Evolutionary conservation across 2,329 filamentous ascomycete genomes (phyloP).

Genomic region (Aspergillus eucalypticola): DNA sequence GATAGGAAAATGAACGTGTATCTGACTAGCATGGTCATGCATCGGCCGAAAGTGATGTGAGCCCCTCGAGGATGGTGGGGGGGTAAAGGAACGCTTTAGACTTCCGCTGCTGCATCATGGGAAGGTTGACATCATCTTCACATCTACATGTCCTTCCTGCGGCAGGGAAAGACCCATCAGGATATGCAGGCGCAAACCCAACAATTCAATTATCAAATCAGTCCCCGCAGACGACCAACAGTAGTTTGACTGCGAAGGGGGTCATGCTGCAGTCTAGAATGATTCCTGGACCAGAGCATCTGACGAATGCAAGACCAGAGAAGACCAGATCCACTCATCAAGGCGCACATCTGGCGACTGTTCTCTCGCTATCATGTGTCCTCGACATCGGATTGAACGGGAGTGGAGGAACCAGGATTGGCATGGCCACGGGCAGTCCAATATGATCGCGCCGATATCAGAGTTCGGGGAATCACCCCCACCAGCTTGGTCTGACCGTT

Average conservation of each 20-base stretch:
- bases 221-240: slow-evolving; percentile 22
- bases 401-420: slow-evolving; percentile 11
- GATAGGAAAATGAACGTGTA: slow-evolving; percentile 12
- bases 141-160: slow-evolving; percentile 15
- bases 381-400: slow-evolving; percentile 7
- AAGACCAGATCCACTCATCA: slow-evolving; percentile 12
- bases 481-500: slow-evolving; percentile 7
- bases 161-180: slow-evolving; percentile 19
- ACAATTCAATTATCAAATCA: slow-evolving; percentile 27
- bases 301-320: slow-evolving; percentile 24
- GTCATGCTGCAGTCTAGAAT: slow-evolving; percentile 24
- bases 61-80: slow-evolving; percentile 12
- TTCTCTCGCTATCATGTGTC: slow-evolving; percentile 17
- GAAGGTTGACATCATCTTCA: slow-evolving; percentile 29
- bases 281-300: slow-evolving; percentile 20
- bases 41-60: slow-evolving; percentile 16
- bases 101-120: slow-evolving; percentile 23
- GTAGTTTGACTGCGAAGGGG: slow-evolving; percentile 11
- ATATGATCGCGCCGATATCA: slow-evolving; percentile 20
- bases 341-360: slow-evolving; percentile 11
- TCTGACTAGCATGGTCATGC: slow-evolving; percentile 17
- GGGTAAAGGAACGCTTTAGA: slow-evolving; percentile 20
- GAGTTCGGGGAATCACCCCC: slow-evolving; percentile 3
- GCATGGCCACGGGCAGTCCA: slow-evolving; percentile 7
- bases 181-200: slow-evolving; percentile 19